Evolutionary conservation across 176 grass and related monocot species (phyloP).

Genomic region (Poa annua): DNA sequence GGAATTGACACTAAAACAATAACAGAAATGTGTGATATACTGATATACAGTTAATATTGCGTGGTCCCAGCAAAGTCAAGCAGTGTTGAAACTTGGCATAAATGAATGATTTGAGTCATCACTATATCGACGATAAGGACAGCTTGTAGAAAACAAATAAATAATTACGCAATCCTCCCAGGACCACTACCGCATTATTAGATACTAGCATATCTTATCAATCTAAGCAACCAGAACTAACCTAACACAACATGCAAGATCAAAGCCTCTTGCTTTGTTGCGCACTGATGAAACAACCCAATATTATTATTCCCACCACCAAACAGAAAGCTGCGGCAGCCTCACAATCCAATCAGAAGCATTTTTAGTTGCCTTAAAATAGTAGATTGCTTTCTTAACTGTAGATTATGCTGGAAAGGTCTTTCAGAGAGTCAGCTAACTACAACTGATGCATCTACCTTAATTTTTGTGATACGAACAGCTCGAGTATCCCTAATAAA

Average conservation of each 20-base stretch:
- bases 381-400: neutral
- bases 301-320: conserved; percentile 14
- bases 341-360: conserved; percentile 10
- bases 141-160: conserved; percentile 34
- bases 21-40: neutral
- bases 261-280: conserved; percentile 27
- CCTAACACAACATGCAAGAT: conserved; percentile 28
- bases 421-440: neutral
- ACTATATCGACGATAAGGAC: neutral
- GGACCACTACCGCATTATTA: conserved; percentile 29
- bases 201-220: conserved; percentile 3
- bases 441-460: neutral
- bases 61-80: conserved; percentile 1
- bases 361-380: conserved; percentile 8
- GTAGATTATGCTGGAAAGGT: neutral
- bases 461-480: neutral
- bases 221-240: conserved; percentile 34
- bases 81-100: conserved; percentile 28
- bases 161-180: conserved; percentile 13
- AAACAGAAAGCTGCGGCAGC: neutral
- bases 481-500: too few species aligned
- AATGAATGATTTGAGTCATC: conserved; percentile 16
- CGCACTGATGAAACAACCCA: conserved; percentile 16
- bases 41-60: conserved; percentile 16
- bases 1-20: neutral